Conservation (phyloP, 306 rosid genomes). For the Rosa multiflora region DNA sequence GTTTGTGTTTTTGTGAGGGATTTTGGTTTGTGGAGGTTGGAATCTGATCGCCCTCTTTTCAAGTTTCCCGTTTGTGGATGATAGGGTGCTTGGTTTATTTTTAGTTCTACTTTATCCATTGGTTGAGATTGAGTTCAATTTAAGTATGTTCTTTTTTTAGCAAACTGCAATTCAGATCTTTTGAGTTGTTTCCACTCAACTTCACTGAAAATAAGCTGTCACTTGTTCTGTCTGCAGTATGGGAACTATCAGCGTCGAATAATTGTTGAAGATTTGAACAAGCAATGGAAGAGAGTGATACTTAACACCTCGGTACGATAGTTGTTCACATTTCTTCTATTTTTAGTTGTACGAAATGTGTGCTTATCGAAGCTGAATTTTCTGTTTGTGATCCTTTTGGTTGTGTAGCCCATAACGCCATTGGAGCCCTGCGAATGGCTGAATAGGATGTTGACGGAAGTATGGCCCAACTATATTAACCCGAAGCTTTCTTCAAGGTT, state of each 20-base stretch:
- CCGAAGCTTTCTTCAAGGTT: conserved; percentile 73
- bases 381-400: neutral
- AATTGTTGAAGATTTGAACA: conserved; percentile 81
- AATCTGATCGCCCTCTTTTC: conserved; percentile 1
- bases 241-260: conserved; percentile 73
- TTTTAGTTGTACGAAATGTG: neutral
- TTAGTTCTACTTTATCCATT: neutral
- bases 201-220: conserved; percentile 12
- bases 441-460: conserved; percentile 71
- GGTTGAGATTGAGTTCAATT: neutral
- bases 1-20: no score
- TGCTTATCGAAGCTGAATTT: conserved; percentile 26
- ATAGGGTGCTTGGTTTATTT: neutral
- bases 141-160: neutral
- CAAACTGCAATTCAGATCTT: neutral
- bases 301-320: conserved; percentile 57
- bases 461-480: conserved; percentile 66
- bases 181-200: neutral
- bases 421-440: conserved; percentile 97
- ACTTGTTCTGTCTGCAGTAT: conserved; percentile 57
- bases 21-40: conserved; percentile 4
- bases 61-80: neutral
- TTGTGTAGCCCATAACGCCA: conserved; percentile 73
- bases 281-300: conserved; percentile 78
- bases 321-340: neutral